Percentiles rank a stretch among this genome's conserved stretches.
Evolutionary conservation across 345 rosid genomes (phyloP).

Genomic region (Cardiospermum halicacabum): DNA sequence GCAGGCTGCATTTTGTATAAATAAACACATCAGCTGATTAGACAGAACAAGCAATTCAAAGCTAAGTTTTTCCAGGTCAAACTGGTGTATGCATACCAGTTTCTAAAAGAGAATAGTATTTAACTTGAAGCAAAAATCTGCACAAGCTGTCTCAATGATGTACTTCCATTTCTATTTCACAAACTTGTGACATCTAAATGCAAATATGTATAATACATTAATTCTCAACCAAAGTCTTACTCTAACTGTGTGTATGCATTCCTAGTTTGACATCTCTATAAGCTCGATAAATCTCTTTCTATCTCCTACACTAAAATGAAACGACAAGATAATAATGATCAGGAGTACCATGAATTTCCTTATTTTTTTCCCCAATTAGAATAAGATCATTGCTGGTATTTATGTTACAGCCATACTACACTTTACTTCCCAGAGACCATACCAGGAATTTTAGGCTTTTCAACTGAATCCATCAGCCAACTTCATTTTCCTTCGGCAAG

Average conservation of each 20-base stretch:
- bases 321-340: background rate
- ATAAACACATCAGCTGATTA: no score
- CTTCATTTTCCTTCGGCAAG: slow-evolving; percentile 32
- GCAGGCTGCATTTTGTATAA: no score
- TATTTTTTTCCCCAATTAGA: no score
- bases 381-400: background rate
- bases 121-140: background rate
- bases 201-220: background rate
- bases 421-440: background rate
- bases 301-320: no score
- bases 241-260: no score
- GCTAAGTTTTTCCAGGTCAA: no score
- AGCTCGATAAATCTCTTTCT: slow-evolving; percentile 2
- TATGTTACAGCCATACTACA: background rate
- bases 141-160: background rate
- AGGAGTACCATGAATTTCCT: background rate
- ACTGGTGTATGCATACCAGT: no score
- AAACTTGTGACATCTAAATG: background rate
- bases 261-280: background rate
- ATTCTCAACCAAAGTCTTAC: no score
- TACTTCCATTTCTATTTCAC: background rate
- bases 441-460: background rate
- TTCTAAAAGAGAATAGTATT: no score
- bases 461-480: background rate
- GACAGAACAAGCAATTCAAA: no score